Evolutionary conservation across 257 asterid species (phyloP).

Genomic region (Lycium ferocissimum): DNA sequence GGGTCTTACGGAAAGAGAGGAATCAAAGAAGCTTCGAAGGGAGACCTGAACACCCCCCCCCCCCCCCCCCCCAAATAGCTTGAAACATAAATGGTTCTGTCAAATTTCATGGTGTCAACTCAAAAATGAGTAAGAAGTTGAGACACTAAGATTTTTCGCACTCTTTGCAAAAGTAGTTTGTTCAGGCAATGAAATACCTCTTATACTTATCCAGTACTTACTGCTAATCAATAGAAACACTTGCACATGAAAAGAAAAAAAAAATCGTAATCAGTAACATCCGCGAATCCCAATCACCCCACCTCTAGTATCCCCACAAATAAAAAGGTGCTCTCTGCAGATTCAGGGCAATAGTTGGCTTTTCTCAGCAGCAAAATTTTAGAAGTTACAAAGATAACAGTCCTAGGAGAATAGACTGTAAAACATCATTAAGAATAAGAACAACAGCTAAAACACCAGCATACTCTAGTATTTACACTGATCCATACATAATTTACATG

Average conservation of each 20-base stretch:
- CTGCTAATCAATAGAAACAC: neutral
- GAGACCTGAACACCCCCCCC: neutral
- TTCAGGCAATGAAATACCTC: neutral
- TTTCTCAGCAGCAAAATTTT: neutral
- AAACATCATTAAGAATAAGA: slow-evolving; percentile 17
- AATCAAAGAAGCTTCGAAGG: neutral
- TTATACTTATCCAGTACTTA: neutral
- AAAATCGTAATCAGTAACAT: neutral
- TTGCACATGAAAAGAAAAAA: neutral
- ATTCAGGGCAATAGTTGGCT: neutral
- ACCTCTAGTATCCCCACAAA: neutral
- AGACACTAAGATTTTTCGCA: neutral
- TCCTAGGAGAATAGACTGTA: neutral
- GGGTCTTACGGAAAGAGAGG: slow-evolving; percentile 16
- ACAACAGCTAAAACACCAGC: neutral
- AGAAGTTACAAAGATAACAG: neutral
- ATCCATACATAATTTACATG: slow-evolving; percentile 19
- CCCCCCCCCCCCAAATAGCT: neutral
- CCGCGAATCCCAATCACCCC: neutral
- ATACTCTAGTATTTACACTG: neutral
- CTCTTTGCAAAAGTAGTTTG: neutral
- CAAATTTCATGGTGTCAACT: neutral
- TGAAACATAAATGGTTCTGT: neutral
- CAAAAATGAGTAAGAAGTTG: slow-evolving; percentile 11
- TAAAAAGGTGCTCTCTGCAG: neutral